Percentiles rank a stretch among this genome's conserved stretches.
These are phyloP conservation scores for Geotrichum macrosporum DNA, from an alignment of 1,139 yeast species.

Conservation along the genomic window DNA sequence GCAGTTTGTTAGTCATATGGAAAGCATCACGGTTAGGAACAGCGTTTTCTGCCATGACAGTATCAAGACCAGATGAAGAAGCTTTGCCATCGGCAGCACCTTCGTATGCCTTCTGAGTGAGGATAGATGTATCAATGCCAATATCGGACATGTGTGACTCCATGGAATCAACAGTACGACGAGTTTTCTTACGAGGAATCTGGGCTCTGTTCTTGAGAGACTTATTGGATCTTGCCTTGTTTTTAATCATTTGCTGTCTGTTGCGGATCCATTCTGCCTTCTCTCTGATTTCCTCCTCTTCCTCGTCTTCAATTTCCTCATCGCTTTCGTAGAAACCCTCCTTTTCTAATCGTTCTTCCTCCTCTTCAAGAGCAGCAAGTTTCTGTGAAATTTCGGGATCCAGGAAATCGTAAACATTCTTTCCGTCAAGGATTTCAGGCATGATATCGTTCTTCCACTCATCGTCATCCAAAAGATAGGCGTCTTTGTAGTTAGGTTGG, in stretches of 20 bases:
- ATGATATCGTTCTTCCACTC: slow-evolving; percentile 96
- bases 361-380: slow-evolving; percentile 91
- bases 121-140: slow-evolving; percentile 77
- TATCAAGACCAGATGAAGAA: slow-evolving; percentile 47
- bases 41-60: slow-evolving; percentile 50
- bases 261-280: slow-evolving; percentile 96
- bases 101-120: slow-evolving; percentile 41
- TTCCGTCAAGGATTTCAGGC: slow-evolving; percentile 96
- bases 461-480: slow-evolving; percentile 86
- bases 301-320: slow-evolving; percentile 52
- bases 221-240: slow-evolving; percentile 83
- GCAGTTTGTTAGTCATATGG: slow-evolving; percentile 49
- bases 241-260: slow-evolving; percentile 88
- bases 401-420: slow-evolving; percentile 93
- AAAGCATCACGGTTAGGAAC: slow-evolving; percentile 33
- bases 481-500: slow-evolving; percentile 88
- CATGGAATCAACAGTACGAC: slow-evolving; percentile 73
- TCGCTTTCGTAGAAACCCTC: slow-evolving; percentile 95
- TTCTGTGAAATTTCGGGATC: slow-evolving; percentile 94
- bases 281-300: slow-evolving; percentile 65
- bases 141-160: slow-evolving; percentile 83
- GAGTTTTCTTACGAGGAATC: slow-evolving; percentile 86
- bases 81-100: slow-evolving; percentile 6
- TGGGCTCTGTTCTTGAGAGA: slow-evolving; percentile 81
- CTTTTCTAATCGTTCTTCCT: slow-evolving; percentile 85